Base-by-base conservation (phyloP, 192 early-diverging fungal genomes). In the Mortierella hygrophila region DNA sequence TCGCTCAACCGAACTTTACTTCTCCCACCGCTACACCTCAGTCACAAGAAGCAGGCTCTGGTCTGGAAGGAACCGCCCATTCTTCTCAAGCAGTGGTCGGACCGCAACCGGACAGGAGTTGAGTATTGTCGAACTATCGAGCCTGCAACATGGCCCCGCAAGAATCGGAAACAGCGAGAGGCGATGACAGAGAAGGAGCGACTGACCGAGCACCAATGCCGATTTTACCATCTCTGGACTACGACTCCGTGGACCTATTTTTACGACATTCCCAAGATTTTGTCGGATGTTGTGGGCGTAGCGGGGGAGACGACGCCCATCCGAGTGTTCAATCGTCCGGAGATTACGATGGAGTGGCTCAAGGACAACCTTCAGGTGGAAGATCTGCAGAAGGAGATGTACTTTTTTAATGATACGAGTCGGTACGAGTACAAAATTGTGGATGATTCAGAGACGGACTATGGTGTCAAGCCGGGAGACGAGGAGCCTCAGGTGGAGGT, bases 1-100 rank as follows among this genome's bases (percentile, higher is more conserved):
- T 89, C 89, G 44, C 60, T 90, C 10, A 91, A 92, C 77, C 82
- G 91, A 32, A 92, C 91, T 0, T 76, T 92, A 18, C 79, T 92
- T 23, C 76, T 92, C 35, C 91, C 91, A 11, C 82, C 83, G 26
- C 80, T 89, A 1, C 42, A 89, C 32, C 74, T 92, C 54, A 89
- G 91, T 35, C 77, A 88, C 72, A 86, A 78, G 47, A 60, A 38
- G 15, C 55, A 81, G 23, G 68, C 68, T 13, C 57, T 78, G 1
- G 35, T 69, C 65, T 86, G 84, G 84, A 86, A 77, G 18, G 75
- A 77, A 18, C 75, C 84, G 1, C 40, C 42, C 13, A 9, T 68
- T 23, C 35, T 86, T 23, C 40, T 86, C 4, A 47, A 72, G 10
- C 84, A 78, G 46, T 86, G 84, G 84, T 46, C 75, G 5, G 75